Evolutionary conservation across 1,284 basidiomycete species (phyloP).

Genomic region (Wolfiporia cocos): DNA sequence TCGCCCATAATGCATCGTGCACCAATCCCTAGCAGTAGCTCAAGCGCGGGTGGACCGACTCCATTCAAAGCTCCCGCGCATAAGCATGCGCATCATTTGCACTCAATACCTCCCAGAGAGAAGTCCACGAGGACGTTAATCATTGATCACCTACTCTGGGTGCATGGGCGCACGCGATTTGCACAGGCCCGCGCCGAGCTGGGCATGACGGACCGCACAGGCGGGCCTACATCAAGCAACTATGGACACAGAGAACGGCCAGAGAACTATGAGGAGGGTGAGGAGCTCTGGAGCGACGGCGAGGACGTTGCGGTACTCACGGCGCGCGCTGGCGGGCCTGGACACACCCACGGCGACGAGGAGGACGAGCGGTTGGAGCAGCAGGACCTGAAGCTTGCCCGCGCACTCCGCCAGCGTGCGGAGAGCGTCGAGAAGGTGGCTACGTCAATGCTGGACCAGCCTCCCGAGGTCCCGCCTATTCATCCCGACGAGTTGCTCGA

Average conservation of each 20-base stretch:
- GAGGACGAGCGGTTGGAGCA: constrained; percentile 49
- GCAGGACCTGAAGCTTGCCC: constrained; percentile 58
- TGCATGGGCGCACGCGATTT: constrained; percentile 73
- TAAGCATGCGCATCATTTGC: constrained; percentile 68
- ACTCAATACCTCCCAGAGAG: constrained; percentile 71
- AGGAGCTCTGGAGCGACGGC: constrained; percentile 57
- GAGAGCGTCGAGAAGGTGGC: constrained; percentile 77
- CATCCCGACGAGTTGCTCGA: constrained; percentile 29
- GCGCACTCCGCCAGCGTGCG: constrained; percentile 57
- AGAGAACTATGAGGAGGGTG: constrained; percentile 68
- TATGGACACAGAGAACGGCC: constrained; percentile 58
- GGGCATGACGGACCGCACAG: constrained; percentile 73
- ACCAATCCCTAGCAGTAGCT: constrained; percentile 8
- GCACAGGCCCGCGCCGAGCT: constrained; percentile 76
- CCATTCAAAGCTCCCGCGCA: constrained; percentile 57
- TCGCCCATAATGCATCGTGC: constrained; percentile 23
- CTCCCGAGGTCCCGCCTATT: constrained; percentile 38
- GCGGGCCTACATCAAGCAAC: constrained; percentile 50
- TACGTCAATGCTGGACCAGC: constrained; percentile 71
- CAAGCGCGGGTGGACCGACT: constrained; percentile 12
- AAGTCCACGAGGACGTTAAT: constrained; percentile 78
- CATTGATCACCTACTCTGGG: constrained; percentile 79
- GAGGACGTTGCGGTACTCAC: constrained; percentile 50
- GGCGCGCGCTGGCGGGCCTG: constrained; percentile 45
- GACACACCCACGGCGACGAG: constrained; percentile 46